Conservation (phyloP, 805 yeast species). For the Naumovozyma baii region DNA sequence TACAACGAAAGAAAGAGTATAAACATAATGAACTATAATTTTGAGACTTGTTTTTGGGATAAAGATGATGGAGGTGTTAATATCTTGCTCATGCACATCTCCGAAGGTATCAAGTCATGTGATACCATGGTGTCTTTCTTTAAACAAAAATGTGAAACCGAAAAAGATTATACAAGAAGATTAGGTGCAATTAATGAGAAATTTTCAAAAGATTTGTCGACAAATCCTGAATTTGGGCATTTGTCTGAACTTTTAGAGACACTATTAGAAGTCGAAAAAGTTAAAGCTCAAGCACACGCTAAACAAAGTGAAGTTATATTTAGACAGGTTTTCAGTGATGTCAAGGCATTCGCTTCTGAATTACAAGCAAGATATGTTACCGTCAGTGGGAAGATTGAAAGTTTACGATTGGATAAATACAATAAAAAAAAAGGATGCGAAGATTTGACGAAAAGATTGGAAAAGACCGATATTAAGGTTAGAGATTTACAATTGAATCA, state of each 20-base stretch:
- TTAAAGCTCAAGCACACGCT: slow-evolving; percentile 25
- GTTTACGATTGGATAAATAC: slow-evolving; percentile 21
- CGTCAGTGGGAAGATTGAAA: slow-evolving; percentile 24
- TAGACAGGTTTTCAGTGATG: slow-evolving; percentile 18
- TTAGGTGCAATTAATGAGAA: slow-evolving; percentile 27
- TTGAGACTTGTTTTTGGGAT: slow-evolving; percentile 29
- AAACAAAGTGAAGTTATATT: slow-evolving; percentile 24
- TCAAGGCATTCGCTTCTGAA: slow-evolving; percentile 19
- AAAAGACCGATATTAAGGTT: slow-evolving; percentile 17
- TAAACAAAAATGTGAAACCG: slow-evolving; percentile 25
- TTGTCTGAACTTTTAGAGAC: slow-evolving; percentile 12
- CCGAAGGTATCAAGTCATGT: slow-evolving; percentile 23
- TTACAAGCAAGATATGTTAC: slow-evolving; percentile 23
- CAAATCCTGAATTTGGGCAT: slow-evolving; percentile 25
- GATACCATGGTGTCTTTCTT: slow-evolving; percentile 20
- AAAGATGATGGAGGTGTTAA: slow-evolving; percentile 27
- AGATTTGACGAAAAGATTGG: slow-evolving; percentile 19
- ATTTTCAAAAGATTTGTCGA: slow-evolving; percentile 14
- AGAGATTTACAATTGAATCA: slow-evolving; percentile 26
- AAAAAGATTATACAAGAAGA: slow-evolving; percentile 27
- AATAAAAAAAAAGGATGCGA: slow-evolving; percentile 24
- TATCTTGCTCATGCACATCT: slow-evolving; percentile 21
- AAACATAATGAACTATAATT: slow-evolving; percentile 23
- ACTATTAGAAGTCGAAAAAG: slow-evolving; percentile 16
- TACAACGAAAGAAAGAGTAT: no score